A percentile compares a stretch with the other conserved stretches of the same genome.
Evolutionary conservation across 2,329 filamentous ascomycete genomes (phyloP).

Genomic region (Monilinia aucupariae): DNA sequence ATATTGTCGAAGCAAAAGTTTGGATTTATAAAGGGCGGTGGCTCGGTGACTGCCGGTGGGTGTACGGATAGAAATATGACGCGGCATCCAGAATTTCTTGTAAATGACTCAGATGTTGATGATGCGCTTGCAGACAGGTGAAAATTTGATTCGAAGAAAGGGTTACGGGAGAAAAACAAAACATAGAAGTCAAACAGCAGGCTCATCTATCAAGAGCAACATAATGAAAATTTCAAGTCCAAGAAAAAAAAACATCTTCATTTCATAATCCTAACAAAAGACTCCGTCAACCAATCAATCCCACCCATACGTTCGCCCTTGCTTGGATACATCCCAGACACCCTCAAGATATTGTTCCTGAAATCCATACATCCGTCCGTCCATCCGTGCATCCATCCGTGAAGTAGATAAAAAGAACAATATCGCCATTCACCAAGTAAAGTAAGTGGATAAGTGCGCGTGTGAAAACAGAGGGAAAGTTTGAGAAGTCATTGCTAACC

Average conservation of each 20-base stretch:
- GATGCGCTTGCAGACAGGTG: no score
- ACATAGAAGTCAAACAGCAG: no score
- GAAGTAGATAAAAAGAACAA: constrained; percentile 3
- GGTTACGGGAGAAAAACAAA: no score
- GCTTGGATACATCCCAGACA: neutral
- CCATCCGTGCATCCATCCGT: constrained; percentile 2
- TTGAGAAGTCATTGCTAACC: constrained; percentile 3
- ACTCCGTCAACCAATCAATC: neutral
- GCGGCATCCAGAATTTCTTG: no score
- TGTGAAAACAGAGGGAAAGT: neutral
- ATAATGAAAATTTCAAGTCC: neutral
- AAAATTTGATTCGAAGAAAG: no score
- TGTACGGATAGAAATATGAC: no score
- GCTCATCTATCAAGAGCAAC: neutral
- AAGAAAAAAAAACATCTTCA: neutral
- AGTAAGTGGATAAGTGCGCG: neutral
- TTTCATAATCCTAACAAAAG: neutral
- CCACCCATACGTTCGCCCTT: constrained; percentile 7
- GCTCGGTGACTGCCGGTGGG: no score
- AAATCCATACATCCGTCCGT: neutral
- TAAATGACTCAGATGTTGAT: no score
- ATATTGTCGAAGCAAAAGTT: neutral
- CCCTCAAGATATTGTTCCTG: constrained; percentile 1
- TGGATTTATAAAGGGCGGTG: neutral
- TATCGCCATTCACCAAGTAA: constrained; percentile 10